A percentile compares a stretch with the other conserved stretches of the same genome.
phyloP scores from a whole-genome alignment of 768 basidiomycete species.

The Cystofilobasidium bisporidii region DNA sequence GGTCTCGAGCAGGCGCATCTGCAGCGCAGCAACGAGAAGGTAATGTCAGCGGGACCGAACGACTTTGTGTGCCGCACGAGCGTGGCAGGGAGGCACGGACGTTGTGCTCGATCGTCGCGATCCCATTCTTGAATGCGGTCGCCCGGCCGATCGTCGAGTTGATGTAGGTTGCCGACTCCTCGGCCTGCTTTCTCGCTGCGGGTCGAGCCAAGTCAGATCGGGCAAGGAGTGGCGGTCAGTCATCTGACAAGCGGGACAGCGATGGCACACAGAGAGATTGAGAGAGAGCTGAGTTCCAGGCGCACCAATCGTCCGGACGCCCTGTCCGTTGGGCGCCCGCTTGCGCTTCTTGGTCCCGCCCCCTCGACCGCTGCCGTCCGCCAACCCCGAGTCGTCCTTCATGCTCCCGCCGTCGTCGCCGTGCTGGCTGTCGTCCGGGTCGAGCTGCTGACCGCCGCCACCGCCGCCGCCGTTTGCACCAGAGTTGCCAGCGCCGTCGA shows the following conservation, averaged over 20 bases:
- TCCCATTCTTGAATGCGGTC: constrained; percentile 7
- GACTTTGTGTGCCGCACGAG: neutral
- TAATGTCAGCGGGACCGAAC: neutral
- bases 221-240: neutral
- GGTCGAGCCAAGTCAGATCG: neutral
- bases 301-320: constrained; percentile 2
- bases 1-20: constrained; percentile 3
- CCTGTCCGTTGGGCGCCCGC: constrained; percentile 5
- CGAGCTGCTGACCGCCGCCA: neutral
- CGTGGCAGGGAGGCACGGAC: neutral
- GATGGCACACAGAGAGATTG: neutral
- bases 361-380: neutral
- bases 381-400: neutral
- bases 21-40: neutral
- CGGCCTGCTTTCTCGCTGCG: neutral
- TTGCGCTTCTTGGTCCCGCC: constrained; percentile 5
- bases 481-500: neutral
- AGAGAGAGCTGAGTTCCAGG: no score
- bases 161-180: neutral
- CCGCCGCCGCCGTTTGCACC: neutral
- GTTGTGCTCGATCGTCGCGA: constrained; percentile 11
- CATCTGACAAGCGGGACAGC: neutral
- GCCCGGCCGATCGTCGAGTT: neutral
- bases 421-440: neutral
- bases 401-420: neutral